phyloP scores from a whole-genome alignment of 495 filamentous ascomycete species.

The Lasiosphaeria ovina region DNA sequence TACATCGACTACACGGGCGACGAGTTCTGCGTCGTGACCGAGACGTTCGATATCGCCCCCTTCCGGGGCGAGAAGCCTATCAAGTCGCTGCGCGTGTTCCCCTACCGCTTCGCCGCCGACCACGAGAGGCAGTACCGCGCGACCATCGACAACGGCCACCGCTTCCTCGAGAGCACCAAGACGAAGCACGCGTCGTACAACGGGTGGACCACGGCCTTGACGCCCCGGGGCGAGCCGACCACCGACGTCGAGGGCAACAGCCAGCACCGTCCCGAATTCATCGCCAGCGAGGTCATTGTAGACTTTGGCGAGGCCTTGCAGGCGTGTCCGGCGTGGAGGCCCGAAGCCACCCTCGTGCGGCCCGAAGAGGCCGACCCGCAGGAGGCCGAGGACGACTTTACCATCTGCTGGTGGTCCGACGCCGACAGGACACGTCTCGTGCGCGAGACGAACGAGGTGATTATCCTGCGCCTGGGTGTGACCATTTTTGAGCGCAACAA shows the following conservation, averaged over 20 bases:
- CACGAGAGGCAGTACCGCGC: conserved; percentile 18
- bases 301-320: conserved; percentile 48
- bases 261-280: conserved; percentile 17
- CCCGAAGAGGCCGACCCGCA: neutral
- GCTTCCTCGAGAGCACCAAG: conserved; percentile 37
- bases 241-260: conserved; percentile 4
- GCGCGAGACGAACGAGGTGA: conserved; percentile 25
- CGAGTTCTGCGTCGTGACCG: conserved; percentile 48
- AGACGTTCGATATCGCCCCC: conserved; percentile 40
- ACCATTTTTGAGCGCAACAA: conserved; percentile 13
- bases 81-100: conserved; percentile 53
- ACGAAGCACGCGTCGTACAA: conserved; percentile 46
- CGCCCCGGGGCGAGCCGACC: conserved; percentile 13
- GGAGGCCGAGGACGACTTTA: conserved; percentile 1
- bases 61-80: conserved; percentile 58
- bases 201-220: conserved; percentile 38
- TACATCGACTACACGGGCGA: conserved; percentile 62
- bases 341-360: conserved; percentile 8
- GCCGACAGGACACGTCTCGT: conserved; percentile 14
- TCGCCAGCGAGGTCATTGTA: conserved; percentile 50
- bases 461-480: conserved; percentile 29
- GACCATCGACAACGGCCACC: conserved; percentile 23
- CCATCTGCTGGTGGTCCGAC: conserved; percentile 6
- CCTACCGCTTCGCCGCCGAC: conserved; percentile 45
- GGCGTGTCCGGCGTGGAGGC: conserved; percentile 30